Percentiles rank a stretch among this genome's conserved stretches.
Evolutionary conservation across 1,139 yeast genomes (phyloP).

Genomic region (Geotrichum europaeum): DNA sequence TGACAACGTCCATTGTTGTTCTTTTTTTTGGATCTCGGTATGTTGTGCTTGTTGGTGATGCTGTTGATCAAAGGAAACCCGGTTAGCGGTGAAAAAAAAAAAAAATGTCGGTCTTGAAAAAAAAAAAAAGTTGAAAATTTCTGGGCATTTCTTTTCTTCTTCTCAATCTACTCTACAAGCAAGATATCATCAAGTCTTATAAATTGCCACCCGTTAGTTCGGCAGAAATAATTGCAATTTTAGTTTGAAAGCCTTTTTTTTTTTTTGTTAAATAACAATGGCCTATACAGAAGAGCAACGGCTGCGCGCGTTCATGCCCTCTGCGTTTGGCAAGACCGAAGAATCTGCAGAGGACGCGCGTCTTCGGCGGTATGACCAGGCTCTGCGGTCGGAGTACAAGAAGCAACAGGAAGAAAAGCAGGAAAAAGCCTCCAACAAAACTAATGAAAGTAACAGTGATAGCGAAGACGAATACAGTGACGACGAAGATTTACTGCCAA

Average conservation of each 20-base stretch:
- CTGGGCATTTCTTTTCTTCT: background rate
- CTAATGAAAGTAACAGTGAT: constrained; percentile 2
- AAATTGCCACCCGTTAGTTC: background rate
- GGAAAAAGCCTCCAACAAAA: background rate
- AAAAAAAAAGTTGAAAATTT: too few species aligned
- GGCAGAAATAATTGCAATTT: too few species aligned
- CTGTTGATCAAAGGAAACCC: background rate
- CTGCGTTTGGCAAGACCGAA: constrained; percentile 14
- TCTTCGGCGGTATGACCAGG: constrained; percentile 4
- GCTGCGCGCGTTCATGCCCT: constrained; percentile 6
- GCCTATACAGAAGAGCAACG: constrained; percentile 4
- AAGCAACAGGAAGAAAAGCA: constrained; percentile 1
- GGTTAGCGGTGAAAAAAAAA: background rate
- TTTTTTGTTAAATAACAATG: background rate
- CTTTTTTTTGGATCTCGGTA: background rate
- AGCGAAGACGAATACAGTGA: constrained; percentile 26
- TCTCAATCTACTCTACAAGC: too few species aligned
- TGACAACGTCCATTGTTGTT: constrained; percentile 35
- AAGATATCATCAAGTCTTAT: background rate
- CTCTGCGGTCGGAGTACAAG: constrained; percentile 10
- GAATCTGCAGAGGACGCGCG: constrained; percentile 2
- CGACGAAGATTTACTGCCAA: constrained; percentile 28
- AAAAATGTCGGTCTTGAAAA: background rate
- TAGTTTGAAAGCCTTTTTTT: background rate
- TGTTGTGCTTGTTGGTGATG: background rate